Conservation (phyloP, 2,329 filamentous ascomycete genomes). For the Zopfia rhizophila region DNA sequence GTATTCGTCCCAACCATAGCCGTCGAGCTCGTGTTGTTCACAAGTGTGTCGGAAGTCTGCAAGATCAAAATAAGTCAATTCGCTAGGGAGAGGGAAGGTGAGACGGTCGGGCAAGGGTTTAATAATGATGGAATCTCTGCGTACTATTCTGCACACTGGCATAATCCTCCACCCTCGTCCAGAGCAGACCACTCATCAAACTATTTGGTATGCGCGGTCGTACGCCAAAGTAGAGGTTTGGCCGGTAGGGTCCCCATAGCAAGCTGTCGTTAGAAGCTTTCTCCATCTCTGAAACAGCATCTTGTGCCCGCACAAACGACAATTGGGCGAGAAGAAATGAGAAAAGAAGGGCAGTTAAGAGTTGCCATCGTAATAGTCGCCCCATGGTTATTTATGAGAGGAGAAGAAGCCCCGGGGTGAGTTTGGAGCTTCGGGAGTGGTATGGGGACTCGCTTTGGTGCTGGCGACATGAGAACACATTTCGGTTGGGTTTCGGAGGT, state of each 20-base stretch:
- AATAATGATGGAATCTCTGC: constrained; percentile 41
- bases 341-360: constrained; percentile 33
- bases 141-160: constrained; percentile 78
- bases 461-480: constrained; percentile 42
- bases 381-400: constrained; percentile 35
- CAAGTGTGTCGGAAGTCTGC: constrained; percentile 91
- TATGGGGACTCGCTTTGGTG: constrained; percentile 15
- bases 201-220: constrained; percentile 84
- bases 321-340: constrained; percentile 34
- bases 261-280: constrained; percentile 79
- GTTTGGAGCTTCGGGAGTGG: constrained; percentile 23
- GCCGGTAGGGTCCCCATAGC: constrained; percentile 94
- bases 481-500: constrained; percentile 21
- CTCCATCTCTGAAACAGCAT: constrained; percentile 43
- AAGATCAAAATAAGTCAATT: constrained; percentile 3
- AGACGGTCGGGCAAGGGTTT: too few relatives aligned
- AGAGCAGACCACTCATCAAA: constrained; percentile 84
- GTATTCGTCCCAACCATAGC: constrained; percentile 98
- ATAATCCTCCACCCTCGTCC: constrained; percentile 86
- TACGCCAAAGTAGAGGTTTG: constrained; percentile 94
- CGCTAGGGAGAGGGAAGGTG: too few relatives aligned
- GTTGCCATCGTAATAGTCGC: constrained; percentile 31
- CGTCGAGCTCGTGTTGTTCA: constrained; percentile 93
- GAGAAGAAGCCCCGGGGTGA: constrained; percentile 22
- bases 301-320: constrained; percentile 41